Base-by-base conservation (phyloP, 257 asterid species). In the Jacaranda copaia region DNA sequence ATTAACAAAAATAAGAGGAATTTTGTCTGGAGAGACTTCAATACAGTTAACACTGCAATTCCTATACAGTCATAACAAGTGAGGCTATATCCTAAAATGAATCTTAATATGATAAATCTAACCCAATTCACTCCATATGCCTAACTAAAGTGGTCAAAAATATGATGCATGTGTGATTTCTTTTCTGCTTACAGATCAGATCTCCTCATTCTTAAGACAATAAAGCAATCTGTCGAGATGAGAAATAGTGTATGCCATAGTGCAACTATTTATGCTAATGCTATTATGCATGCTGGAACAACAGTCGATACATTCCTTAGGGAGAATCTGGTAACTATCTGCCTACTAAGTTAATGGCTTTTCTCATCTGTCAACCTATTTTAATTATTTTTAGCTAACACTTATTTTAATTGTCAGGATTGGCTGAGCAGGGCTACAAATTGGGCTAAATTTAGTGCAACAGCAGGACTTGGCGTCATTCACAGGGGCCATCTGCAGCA, bases 221-320 rank as follows among this genome's bases (percentile, higher is more conserved):
- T 93, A 81, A 93, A 96, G 86, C 99, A 96, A 78, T 93, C 98
- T 55, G 95, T 96, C 74, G 99, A 96, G 89, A 89, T 90, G 96
- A 90, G 97, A 86, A 93, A 90, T 62, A 92, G 96, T 74, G 97
- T 90, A 49, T 93, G 97, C 81, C 99, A 92, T 72, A 96, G 99
- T 84, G 99, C 99, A 72, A 93, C 98, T 36, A 92, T 96, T 75
- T 93, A 89, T 81, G 90, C 98, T 1, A 96, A 96, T 86, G 99
- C 99, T 52, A 89, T 96, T 80, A 96, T 96, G 98, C 99, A 96
- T 81, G 98, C 99, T 60, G 99, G 99, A 77, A 96, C 99, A 43
- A 96, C 99, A 10, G 98, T 91, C 11, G 98, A 96, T 77, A 93
- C 99, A 8, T 96, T 96, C 84, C 96, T 96, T 51, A 75, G 98